phyloP scores from a whole-genome alignment of 768 basidiomycete species.

The Lactifluus piperatus region DNA sequence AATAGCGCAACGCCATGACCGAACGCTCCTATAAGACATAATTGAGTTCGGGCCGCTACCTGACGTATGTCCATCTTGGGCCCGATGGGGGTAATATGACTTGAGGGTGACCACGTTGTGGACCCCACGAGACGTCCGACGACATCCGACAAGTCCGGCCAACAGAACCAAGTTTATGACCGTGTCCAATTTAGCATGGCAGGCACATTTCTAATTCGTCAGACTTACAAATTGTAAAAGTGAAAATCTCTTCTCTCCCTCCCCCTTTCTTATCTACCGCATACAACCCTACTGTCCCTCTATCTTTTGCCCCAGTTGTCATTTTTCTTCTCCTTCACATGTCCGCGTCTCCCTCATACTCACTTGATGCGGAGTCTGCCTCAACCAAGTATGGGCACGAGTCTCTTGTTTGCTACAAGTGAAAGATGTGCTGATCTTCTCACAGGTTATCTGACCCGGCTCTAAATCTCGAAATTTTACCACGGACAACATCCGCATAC shows the following conservation, averaged over 20 bases:
- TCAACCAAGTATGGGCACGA: not conserved
- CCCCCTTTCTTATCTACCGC: too few relatives aligned
- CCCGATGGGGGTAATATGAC: too few relatives aligned
- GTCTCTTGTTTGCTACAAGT: not conserved
- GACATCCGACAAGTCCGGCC: too few relatives aligned
- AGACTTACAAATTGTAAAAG: too few relatives aligned
- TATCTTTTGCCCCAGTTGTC: not conserved
- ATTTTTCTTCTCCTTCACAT: not conserved
- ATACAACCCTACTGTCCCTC: not conserved
- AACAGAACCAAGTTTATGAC: too few relatives aligned
- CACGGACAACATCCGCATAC: constrained; percentile 4
- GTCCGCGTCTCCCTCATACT: not conserved
- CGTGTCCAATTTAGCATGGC: too few relatives aligned
- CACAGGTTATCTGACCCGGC: not conserved
- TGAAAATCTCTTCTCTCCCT: too few relatives aligned
- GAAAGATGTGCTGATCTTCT: not conserved
- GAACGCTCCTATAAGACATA: not conserved
- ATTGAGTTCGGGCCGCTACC: not conserved
- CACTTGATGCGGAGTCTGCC: not conserved
- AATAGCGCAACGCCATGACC: not conserved
- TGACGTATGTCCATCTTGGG: too few relatives aligned
- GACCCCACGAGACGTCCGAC: too few relatives aligned
- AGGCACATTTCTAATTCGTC: too few relatives aligned
- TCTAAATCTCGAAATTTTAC: not conserved
- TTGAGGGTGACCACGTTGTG: too few relatives aligned